Base-by-base conservation (phyloP, 1,284 basidiomycete species). In the Fomitiporia mediterranea region DNA sequence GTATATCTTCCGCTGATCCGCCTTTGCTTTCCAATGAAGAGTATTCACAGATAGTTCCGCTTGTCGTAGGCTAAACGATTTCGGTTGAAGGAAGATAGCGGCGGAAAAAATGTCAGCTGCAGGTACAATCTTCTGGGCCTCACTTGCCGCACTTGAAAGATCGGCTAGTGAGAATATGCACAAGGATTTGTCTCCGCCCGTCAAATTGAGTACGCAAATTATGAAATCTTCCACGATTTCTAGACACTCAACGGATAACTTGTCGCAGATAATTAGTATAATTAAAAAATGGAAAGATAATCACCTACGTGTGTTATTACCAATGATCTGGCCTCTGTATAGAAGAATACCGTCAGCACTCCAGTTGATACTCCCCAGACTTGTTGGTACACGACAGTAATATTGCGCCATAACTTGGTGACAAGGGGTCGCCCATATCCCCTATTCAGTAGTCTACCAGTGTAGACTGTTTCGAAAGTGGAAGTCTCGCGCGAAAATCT, bases 11-110 rank as follows among this genome's bases (percentile, higher is more conserved):
- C 37, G 2, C 25, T 19, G 34, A 4, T 50, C 48, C 19, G 8
- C 7, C 19, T 50, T 37, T 11, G 19, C 34, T 39, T 50, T 50
- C 48, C 48, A 50, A 25, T 50, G 48, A 21, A 50, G 48, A 6
- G 48, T 23, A 21, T 50, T 50, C 9, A 50, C 2, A 3, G 34
- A 13, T 11, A 50, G 5, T 17, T 39, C 8, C 19, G 37, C 4
- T 21, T 27, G 35, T 35, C 37, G n/a, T 17, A 50, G 19, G 32
- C 48, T 50, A 17, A 50, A 50, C 17, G 34, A 21, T 21, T 50
- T 37, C 19, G 48, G 32, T 25, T 50, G 32, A n/a, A 50, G 48
- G 11, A 23, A 34, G 11, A 50, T 35, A 27, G 37, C 3, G 23
- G 34, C 19, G 11, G 32, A 50, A 4, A 50, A 34, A 15, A 27